Base-by-base conservation (phyloP, 352 stramenopile genomes). In the Phytophthora melonis region DNA sequence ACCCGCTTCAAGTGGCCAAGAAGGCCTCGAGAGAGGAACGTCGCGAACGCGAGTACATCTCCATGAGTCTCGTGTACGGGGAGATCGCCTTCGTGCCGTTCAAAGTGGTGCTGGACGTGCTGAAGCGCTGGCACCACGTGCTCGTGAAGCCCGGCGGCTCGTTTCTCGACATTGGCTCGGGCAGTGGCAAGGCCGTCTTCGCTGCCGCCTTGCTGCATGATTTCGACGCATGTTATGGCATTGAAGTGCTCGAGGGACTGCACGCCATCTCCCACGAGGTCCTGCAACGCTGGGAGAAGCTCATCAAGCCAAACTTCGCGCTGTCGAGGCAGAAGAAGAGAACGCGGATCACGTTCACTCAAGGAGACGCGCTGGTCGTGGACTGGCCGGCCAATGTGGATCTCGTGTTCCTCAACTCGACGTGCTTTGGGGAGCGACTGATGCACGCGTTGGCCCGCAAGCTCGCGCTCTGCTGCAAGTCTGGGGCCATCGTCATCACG, bases 371-470 rank as follows among this genome's bases (percentile, higher is more conserved):
- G 0, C 72, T 93, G 21, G 77, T 72, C 1, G 57, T 87, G 16
- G 92, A 98, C 63, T 97, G 90, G 86, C 81, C 87, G 0, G 19
- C 49, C 23, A 82, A 68, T 25, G 82, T 81, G 0, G 88, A 93
- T 49, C 43, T 98, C 3, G 71, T 97, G 1, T 98, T 98, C 67
- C 79, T 94, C 50, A 98, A 98, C 71, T 97, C 89, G 52, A 98
- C 93, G 23, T 98, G 93, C 63, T 98, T 98, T 63, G 81, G 86
- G 21, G 72, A 88, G 16, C 58, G 52, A 0, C 68, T 98, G 6
- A 89, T 97, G 77, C 71, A 72, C 36, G 74, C 83, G 3, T 45
- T 93, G 8, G 78, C 80, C 3, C 67, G 74, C n/a, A 83, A 91
- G 25, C 74, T 91, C 14, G 58, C 63, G 5, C 70, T 77, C 23